Evolutionary conservation across 164 flowering plant genomes (phyloP).

Genomic region (Hamamelis virginiana): DNA sequence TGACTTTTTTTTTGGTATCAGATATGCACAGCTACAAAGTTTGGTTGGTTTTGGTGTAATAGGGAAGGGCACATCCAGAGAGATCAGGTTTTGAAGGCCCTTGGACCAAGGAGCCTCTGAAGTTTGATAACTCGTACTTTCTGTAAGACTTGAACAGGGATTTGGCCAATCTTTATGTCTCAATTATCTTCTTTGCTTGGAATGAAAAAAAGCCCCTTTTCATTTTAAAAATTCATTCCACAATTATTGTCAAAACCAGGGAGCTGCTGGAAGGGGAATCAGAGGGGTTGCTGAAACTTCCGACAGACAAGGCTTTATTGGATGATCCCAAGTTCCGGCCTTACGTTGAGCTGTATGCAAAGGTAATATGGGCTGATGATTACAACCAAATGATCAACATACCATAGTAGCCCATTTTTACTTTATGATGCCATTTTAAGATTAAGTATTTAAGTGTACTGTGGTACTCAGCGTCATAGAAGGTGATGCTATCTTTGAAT

Average conservation of each 20-base stretch:
- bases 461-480: neutral
- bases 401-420: neutral
- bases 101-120: conserved; percentile 74
- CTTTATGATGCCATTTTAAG: neutral
- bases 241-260: conserved; percentile 22
- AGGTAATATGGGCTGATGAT: conserved; percentile 21
- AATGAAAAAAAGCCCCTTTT: neutral
- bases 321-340: conserved; percentile 48
- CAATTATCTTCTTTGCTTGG: neutral
- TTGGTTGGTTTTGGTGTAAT: conserved; percentile 5
- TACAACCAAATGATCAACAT: neutral
- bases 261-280: conserved; percentile 49
- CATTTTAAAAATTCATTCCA: neutral
- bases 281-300: conserved; percentile 51
- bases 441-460: neutral
- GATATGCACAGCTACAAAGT: neutral
- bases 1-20: neutral
- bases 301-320: conserved; percentile 53
- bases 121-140: conserved; percentile 82
- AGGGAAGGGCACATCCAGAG: conserved; percentile 84
- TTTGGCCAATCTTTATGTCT: neutral
- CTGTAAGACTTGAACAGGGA: conserved; percentile 40
- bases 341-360: conserved; percentile 51
- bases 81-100: conserved; percentile 87
- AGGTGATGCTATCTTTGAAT: neutral